Evolutionary conservation across 2,329 filamentous ascomycete genomes (phyloP).

Genomic region (Paecilomyces sp.): DNA sequence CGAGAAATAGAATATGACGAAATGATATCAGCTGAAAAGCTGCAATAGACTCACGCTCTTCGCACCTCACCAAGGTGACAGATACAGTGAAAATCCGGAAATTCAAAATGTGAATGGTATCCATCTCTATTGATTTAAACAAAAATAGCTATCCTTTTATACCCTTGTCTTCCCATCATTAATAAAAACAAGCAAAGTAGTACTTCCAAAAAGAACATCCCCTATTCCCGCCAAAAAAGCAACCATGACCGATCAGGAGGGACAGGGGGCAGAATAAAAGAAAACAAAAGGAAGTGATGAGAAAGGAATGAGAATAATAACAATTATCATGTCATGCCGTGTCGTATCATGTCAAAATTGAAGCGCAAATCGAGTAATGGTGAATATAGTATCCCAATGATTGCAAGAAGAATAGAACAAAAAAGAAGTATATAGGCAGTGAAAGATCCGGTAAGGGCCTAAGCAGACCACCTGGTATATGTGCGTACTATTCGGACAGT

Average conservation of each 20-base stretch:
- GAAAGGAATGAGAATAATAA: not conserved
- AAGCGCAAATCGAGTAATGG: not conserved
- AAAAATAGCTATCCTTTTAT: not conserved
- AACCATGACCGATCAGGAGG: not conserved
- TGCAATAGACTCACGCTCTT: no score
- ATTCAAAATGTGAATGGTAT: not conserved
- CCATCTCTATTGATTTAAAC: not conserved
- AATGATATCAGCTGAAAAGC: not conserved
- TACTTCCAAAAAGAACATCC: not conserved
- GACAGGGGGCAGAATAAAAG: not conserved
- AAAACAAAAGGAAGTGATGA: not conserved
- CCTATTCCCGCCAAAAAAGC: not conserved
- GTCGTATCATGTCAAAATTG: not conserved
- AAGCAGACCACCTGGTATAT: not conserved
- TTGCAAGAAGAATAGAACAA: not conserved
- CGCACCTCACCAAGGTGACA: not conserved
- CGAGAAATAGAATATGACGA: not conserved
- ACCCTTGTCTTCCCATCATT: not conserved
- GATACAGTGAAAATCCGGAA: not conserved
- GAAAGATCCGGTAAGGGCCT: not conserved
- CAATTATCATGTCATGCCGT: not conserved
- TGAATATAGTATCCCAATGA: not conserved
- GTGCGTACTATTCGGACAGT: not conserved
- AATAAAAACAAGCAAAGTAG: not conserved
- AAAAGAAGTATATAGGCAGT: not conserved